Base-by-base conservation (phyloP, 768 basidiomycete species). In the Scleroderma citrinum region DNA sequence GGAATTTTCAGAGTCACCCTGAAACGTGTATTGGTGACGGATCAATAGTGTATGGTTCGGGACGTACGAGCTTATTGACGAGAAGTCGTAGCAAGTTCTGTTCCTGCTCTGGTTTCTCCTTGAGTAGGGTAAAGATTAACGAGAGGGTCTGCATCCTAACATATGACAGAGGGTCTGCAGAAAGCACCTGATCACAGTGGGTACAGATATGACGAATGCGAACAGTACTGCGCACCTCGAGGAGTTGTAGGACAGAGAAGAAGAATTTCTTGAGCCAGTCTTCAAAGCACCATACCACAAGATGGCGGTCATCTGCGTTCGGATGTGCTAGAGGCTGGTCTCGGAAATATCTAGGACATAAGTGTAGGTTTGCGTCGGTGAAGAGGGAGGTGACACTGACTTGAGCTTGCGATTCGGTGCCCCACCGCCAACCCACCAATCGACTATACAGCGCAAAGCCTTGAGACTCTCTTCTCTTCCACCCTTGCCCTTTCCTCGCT, bases 391-490 rank as follows among this genome's bases (percentile, higher is more conserved):
- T 14, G 39, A 29, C 13, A 73, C 82, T 45, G 52, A 93, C 89
- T 78, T 90, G 21, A 97, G 76, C 64, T 98, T 98, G 52, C 90
- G 74, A 50, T 77, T 73, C 0, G 92, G 90, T 17, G 83, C 88
- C n/a, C 92, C 92, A 20, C 93, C 94, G 29, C 92, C 93, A 40
- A 87, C 79, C 92, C 93, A 96, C 93, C 95, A 97, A 77, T 98
- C 95, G 29, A 90, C 84, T 50, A 99, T 75, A 53, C 93, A 95
- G 37, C 94, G 76, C 47, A 95, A 62, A 3, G 94, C 93, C 55
- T 94, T 92, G 38, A 96, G 64, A 56, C 87, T 83, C 71, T 97
- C 94, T 44, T 93, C 93, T n/a, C 94, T 76, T 3, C 91, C 90
- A 35, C 91, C 92, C 59, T 90, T 91, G 0, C 83, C 85, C 52